Evolutionary conservation across 1,284 basidiomycete genomes (phyloP), one percentile per base, ranked within the genome.

Genomic region (Inonotus hispidus): DNA sequence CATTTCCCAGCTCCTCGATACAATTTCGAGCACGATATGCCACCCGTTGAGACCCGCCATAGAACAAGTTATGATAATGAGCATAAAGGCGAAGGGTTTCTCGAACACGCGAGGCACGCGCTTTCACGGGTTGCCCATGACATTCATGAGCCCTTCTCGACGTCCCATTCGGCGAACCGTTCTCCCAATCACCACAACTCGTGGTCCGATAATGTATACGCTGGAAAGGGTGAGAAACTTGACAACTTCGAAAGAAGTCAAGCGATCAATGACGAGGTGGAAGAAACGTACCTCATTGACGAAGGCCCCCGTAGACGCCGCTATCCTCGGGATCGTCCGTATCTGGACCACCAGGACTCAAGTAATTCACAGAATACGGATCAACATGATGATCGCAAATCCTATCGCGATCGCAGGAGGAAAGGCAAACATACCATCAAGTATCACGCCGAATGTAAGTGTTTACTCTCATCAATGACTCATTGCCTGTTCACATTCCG

Each of bases 221-320:
- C 49, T 16, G 54, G 32, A 11, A 56, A 61, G 37, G 35, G 11
- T 41, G 46, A 52, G 39, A 45, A 54, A 35, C 54, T 61, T 19
- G 53, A 58, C 32, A 62, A 58, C 47, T 62, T 62, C 23, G 49
- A 62, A 32, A 37, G 56, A 10, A 53, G 25, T 23, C 60, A 58
- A 23, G 38, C 49, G 11, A 53, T 58, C 49, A 62, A 62, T 49
- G 60, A 37, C 25, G 56, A 62, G 7, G 54, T 38, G 29, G 60
- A 62, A n/a, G 60, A 62, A 21, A 62, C 60, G 25, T 62, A 62
- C 49, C 56, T 62, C n/a, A 53, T 58, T 16, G 60, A 62, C 35
- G 60, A 62, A 23, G 49, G 38, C 41, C 45, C 41, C n/a, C 38
- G 37, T 32, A 54, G 59, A 41, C 52, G 41, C n/a, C 59, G 59